A percentile compares a stretch with the other conserved stretches of the same genome.
phyloP scores from a whole-genome alignment of 768 basidiomycete genomes.

The Daedaleopsis sinensis region DNA sequence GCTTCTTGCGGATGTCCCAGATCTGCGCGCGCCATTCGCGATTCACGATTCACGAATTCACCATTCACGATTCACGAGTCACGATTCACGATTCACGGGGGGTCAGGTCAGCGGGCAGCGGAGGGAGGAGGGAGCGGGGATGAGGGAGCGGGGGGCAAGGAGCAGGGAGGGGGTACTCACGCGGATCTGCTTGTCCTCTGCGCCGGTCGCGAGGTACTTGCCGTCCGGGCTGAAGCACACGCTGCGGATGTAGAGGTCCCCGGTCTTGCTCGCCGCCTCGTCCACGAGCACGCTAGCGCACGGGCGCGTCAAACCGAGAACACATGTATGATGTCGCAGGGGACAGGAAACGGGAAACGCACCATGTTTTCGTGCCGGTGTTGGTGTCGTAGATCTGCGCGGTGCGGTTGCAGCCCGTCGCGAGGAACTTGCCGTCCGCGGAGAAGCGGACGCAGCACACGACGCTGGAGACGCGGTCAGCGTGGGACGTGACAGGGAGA shows the following conservation, averaged over 20 bases:
- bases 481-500: neutral
- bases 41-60: too few relatives aligned
- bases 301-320: too few relatives aligned
- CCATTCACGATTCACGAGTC: too few relatives aligned
- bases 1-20: constrained; percentile 86
- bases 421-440: constrained; percentile 89
- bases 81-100: too few relatives aligned
- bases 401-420: constrained; percentile 95
- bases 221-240: constrained; percentile 80
- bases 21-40: constrained; percentile 51
- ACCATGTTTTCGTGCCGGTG: constrained; percentile 86
- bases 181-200: constrained; percentile 91
- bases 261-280: constrained; percentile 69
- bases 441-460: constrained; percentile 94
- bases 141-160: neutral
- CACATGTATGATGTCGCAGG: neutral
- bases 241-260: constrained; percentile 88
- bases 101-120: too few relatives aligned
- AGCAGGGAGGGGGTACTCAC: constrained; percentile 47
- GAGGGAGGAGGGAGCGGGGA: too few relatives aligned
- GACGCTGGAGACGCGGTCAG: constrained; percentile 47
- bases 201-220: constrained; percentile 74
- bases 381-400: constrained; percentile 95
- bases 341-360: neutral
- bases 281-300: constrained; percentile 69